These are phyloP conservation scores for Fraxinus baroniana DNA, from an alignment of 305 asterid genomes.

Conservation along the genomic window DNA sequence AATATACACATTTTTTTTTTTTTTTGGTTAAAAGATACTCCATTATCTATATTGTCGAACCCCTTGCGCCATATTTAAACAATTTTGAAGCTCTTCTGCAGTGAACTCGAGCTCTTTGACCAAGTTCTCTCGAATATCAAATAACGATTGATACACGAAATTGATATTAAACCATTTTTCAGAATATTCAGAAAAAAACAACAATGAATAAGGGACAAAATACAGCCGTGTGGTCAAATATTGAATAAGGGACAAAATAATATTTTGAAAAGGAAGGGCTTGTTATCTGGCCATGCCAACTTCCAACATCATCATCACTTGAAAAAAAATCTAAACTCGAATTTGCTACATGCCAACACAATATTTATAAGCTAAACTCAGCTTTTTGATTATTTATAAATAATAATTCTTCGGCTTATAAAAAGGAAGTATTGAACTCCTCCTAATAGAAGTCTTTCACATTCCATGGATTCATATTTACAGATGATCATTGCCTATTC, in stretches of 20 bases:
- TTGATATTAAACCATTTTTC: not conserved
- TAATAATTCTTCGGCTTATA: not conserved
- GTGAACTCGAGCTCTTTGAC: not conserved
- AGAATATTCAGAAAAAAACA: not conserved
- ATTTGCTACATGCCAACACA: not conserved
- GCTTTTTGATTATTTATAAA: not conserved
- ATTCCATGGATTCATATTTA: not conserved
- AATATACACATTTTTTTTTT: not conserved
- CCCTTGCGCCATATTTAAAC: not conserved
- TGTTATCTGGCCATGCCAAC: not conserved
- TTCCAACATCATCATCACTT: not conserved
- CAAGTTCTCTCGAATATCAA: not conserved
- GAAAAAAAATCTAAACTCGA: not conserved
- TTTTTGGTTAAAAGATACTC: not conserved
- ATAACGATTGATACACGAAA: not conserved
- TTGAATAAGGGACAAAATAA: not conserved
- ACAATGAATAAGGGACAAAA: not conserved
- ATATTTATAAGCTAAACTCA: not conserved
- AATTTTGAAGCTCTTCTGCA: not conserved
- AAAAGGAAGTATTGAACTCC: not conserved
- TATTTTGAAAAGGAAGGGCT: not conserved
- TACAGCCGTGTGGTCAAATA: not conserved
- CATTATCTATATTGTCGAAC: not conserved
- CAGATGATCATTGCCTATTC: not conserved
- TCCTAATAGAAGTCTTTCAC: not conserved